Evolutionary conservation across 1,139 yeast genomes (phyloP).

Genomic region (Hyphopichia burtonii): DNA sequence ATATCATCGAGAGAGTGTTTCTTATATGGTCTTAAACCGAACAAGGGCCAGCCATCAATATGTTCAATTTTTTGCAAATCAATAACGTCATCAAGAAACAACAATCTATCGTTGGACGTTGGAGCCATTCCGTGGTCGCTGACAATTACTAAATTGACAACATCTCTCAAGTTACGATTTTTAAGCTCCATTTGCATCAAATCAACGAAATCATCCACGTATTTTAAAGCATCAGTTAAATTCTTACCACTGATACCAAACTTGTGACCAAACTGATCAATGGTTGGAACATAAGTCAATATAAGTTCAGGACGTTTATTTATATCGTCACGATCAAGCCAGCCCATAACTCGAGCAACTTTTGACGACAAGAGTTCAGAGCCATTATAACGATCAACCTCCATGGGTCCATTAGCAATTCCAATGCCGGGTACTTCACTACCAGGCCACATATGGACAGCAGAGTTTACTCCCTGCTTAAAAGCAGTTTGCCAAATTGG

Average conservation of each 20-base stretch:
- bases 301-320: slow-evolving; percentile 69
- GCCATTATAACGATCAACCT: slow-evolving; percentile 63
- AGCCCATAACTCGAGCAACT: slow-evolving; percentile 52
- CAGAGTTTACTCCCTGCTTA: slow-evolving; percentile 61
- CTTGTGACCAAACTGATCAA: slow-evolving; percentile 73
- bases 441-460: slow-evolving; percentile 98
- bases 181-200: slow-evolving; percentile 47
- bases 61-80: slow-evolving; percentile 56
- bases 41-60: slow-evolving; percentile 88
- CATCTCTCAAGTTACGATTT: slow-evolving; percentile 54
- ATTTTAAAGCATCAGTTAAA: slow-evolving; percentile 50
- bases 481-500: slow-evolving; percentile 83
- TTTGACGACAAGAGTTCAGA: slow-evolving; percentile 61
- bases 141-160: slow-evolving; percentile 73
- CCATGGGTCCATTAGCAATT: slow-evolving; percentile 41
- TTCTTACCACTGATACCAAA: slow-evolving; percentile 66
- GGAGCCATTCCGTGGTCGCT: slow-evolving; percentile 97
- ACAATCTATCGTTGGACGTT: slow-evolving; percentile 62
- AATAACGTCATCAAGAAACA: slow-evolving; percentile 68
- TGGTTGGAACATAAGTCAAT: slow-evolving; percentile 77
- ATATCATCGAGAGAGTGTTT: slow-evolving; percentile 23
- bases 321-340: slow-evolving; percentile 61
- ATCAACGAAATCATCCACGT: slow-evolving; percentile 67
- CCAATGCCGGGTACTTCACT: slow-evolving; percentile 64
- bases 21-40: slow-evolving; percentile 63